These are phyloP conservation scores for Plectosphaerella sp. DNA, from an alignment of 2,329 filamentous ascomycete genomes.

Conservation along the genomic window DNA sequence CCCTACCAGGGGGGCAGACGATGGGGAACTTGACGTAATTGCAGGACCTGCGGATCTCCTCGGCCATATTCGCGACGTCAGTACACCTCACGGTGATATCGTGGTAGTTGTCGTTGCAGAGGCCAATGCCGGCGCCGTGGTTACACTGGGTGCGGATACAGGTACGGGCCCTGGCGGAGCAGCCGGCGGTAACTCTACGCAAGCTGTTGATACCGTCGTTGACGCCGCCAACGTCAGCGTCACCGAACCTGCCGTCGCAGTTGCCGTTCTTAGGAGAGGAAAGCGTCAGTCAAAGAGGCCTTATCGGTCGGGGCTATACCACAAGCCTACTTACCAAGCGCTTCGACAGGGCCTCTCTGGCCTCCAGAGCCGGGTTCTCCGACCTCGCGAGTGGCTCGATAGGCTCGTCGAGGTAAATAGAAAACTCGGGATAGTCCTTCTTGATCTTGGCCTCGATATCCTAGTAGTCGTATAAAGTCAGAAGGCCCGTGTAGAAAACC, in stretches of 20 bases:
- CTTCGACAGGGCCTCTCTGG: background rate
- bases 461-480: background rate
- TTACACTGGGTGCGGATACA: conserved; percentile 2
- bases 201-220: conserved; percentile 1
- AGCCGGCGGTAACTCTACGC: background rate
- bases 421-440: background rate
- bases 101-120: conserved; percentile 2
- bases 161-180: background rate
- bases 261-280: background rate
- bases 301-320: too few species aligned
- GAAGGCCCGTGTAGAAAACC: too few species aligned
- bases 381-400: background rate
- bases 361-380: background rate
- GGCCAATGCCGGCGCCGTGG: background rate
- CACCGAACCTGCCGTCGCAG: background rate
- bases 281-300: background rate
- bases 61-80: background rate
- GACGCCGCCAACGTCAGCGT: background rate
- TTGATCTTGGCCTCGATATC: conserved; percentile 2
- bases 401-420: background rate
- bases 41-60: background rate
- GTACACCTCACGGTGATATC: background rate
- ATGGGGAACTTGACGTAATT: background rate
- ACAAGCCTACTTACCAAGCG: background rate
- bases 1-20: background rate